A percentile compares a stretch with the other conserved stretches of the same genome.
These are phyloP conservation scores for Craspedostauros australis DNA, from an alignment of 108 stramenopile species.

Conservation along the genomic window DNA sequence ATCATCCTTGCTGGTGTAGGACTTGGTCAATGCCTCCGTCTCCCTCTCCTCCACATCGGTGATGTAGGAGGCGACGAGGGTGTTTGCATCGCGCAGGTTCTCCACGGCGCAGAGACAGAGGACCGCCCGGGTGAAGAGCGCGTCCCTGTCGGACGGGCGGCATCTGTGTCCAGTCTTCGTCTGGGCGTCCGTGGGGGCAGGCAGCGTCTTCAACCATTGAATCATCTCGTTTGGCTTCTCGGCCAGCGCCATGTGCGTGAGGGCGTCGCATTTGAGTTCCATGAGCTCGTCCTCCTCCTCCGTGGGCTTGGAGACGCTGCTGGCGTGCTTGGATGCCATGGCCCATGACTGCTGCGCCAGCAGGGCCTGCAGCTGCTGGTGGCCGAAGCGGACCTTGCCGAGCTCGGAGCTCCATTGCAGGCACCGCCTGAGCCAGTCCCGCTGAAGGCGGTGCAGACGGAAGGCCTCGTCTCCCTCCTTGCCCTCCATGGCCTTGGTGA, in stretches of 20 bases:
- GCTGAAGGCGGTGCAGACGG: slow-evolving; percentile 64
- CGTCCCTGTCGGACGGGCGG: slow-evolving; percentile 71
- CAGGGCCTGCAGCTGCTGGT: slow-evolving; percentile 49
- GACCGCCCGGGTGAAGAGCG: slow-evolving; percentile 73
- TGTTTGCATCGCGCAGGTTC: slow-evolving; percentile 70
- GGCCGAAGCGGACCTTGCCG: slow-evolving; percentile 54
- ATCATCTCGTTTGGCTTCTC: slow-evolving; percentile 58
- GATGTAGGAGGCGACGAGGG: slow-evolving; percentile 39
- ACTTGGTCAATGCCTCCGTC: slow-evolving; percentile 48
- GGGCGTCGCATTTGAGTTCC: slow-evolving; percentile 61
- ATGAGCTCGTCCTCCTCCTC: slow-evolving; percentile 48
- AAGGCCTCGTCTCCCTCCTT: slow-evolving; percentile 36
- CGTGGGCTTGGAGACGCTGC: slow-evolving; percentile 21
- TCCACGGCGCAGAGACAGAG: slow-evolving; percentile 64
- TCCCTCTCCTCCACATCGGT: slow-evolving; percentile 54
- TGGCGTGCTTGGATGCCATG: slow-evolving; percentile 30
- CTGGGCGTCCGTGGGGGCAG: slow-evolving; percentile 64
- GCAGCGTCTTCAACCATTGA: slow-evolving; percentile 56
- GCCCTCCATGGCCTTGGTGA: slow-evolving; percentile 50
- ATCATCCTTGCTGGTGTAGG: slow-evolving; percentile 72
- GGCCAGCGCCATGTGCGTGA: slow-evolving; percentile 71
- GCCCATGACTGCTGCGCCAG: slow-evolving; percentile 63
- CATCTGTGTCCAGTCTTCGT: slow-evolving; percentile 57
- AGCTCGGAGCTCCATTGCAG: slow-evolving; percentile 71
- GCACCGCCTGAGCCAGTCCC: slow-evolving; percentile 56